Percentiles rank a stretch among this genome's conserved stretches.
Evolutionary conservation across 2,329 filamentous ascomycete genomes (phyloP).

Genomic region (Fusarium temperatum): DNA sequence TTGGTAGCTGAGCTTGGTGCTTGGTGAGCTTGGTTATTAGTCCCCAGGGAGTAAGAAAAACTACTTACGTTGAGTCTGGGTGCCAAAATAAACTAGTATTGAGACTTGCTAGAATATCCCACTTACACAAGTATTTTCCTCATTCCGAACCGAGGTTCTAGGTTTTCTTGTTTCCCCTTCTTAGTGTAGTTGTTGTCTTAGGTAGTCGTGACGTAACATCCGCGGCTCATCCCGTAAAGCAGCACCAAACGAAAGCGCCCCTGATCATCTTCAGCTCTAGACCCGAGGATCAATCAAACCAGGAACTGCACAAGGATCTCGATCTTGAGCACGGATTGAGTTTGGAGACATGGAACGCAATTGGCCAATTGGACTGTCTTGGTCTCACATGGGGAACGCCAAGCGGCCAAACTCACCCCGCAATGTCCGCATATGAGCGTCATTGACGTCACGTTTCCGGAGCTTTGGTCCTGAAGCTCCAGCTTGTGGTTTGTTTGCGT

Average conservation of each 20-base stretch:
- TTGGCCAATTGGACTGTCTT: constrained; percentile 22
- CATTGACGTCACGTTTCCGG: constrained; percentile 41
- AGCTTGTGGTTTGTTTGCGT: constrained; percentile 20
- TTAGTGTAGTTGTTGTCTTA: not conserved
- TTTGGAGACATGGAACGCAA: not conserved
- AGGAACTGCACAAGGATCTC: constrained; percentile 8
- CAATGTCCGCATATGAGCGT: constrained; percentile 35
- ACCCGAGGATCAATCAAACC: not conserved
- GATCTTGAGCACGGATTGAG: not conserved
- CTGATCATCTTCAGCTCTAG: constrained; percentile 13
- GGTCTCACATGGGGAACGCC: constrained; percentile 12
- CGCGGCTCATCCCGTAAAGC: constrained; percentile 9
- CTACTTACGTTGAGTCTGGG: not conserved
- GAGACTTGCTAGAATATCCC: too few relatives aligned
- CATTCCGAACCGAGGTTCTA: not conserved
- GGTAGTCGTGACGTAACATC: constrained; percentile 24
- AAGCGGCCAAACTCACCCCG: constrained; percentile 18
- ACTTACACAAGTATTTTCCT: not conserved
- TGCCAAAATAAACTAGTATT: not conserved
- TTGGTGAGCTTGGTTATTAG: not conserved
- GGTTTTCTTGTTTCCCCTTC: not conserved
- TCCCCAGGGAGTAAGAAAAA: not conserved
- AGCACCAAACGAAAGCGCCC: not conserved
- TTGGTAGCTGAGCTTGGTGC: not conserved
- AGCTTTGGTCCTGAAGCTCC: constrained; percentile 29